Evolutionary conservation across 2,329 filamentous ascomycete genomes (phyloP).

Genomic region (Cladosporium sp.): DNA sequence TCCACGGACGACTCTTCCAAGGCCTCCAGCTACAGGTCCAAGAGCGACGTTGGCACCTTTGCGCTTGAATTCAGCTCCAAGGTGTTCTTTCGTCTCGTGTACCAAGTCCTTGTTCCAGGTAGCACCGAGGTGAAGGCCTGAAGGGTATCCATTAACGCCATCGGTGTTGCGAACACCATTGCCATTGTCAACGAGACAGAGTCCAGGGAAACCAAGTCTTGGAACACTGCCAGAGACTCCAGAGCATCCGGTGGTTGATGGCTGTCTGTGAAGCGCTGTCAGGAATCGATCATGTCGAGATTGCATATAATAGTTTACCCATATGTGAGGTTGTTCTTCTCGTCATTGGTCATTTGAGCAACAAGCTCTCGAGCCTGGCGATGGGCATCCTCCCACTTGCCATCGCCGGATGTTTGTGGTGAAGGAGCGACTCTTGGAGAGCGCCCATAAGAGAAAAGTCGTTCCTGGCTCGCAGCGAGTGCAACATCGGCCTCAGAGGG

Average conservation of each 20-base stretch:
- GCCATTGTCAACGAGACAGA: conserved; percentile 40
- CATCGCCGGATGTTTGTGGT: conserved; percentile 33
- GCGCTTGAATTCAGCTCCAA: conserved; percentile 32
- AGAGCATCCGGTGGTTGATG: conserved; percentile 52
- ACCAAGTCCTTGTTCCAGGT: conserved; percentile 48
- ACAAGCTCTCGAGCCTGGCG: conserved; percentile 29
- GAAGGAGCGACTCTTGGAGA: conserved; percentile 25
- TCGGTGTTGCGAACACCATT: conserved; percentile 31
- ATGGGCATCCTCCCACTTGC: conserved; percentile 40
- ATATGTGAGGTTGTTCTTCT: conserved; percentile 33
- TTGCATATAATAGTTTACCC: conserved; percentile 24
- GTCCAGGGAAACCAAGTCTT: conserved; percentile 36
- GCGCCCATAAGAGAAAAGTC: conserved; percentile 28
- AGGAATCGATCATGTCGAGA: conserved; percentile 10
- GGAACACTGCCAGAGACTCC: conserved; percentile 62
- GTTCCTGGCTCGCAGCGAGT: conserved; percentile 21
- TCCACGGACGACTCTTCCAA: conserved; percentile 28
- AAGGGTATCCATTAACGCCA: conserved; percentile 34
- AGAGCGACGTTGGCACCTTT: conserved; percentile 31
- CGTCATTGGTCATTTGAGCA: conserved; percentile 30
- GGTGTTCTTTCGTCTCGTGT: conserved; percentile 29
- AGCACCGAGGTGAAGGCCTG: conserved; percentile 35
- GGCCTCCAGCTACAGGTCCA: conserved; percentile 44
- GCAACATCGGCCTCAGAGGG: conserved; percentile 3
- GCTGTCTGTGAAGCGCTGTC: neutral